Evolutionary conservation across 179 eudicot species (phyloP), one percentile per base, ranked within the genome.

Genomic region (Vitellaria paradoxa): DNA sequence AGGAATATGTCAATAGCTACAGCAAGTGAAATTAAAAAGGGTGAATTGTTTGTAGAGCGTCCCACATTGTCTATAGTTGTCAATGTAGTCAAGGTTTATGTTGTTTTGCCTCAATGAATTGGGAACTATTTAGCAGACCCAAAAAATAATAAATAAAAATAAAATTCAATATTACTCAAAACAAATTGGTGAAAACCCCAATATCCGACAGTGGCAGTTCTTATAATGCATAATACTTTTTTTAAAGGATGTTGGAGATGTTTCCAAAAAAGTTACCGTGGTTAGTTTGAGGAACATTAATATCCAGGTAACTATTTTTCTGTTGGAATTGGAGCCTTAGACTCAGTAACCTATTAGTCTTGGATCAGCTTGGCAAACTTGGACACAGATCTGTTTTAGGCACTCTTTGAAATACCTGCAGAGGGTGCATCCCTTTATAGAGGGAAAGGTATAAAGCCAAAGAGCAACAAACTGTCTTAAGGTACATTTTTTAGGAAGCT

Each of bases 101-200:
- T 42, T 67, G 70, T 12, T 67, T 67, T 67, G 70, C 53, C 53
- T 8, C 70, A 45, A 9, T 15, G 52, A 67, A 45, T 42, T 67
- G 52, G 45, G 15, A 45, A 18, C 17, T 45, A 17, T n/a, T 5
- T 45, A 67, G 52, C 23, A 0, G 49, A 45, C 5, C 5, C 18
- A 6, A 18, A 67, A 5, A 26, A 45, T 42, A 40, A 17, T 13
- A 30, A 30, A 30, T 30, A 0, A 30, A n/a, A 67, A 4, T 5
- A 65, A 65, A 65, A 65, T 18, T 59, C 12, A 59, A 6, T 18
- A 20, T 52, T 15, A 45, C 52, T 40, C 52, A 42, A 45, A 67
- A 50, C 52, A 37, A 67, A 67, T 67, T 67, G 8, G 18, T 4
- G 45, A 45, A 45, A 6, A 1, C 68, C 46, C 6, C 6, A 40